Evolutionary conservation across 2,329 filamentous ascomycete species (phyloP).

Genomic region (Furcasterigmium sp.): DNA sequence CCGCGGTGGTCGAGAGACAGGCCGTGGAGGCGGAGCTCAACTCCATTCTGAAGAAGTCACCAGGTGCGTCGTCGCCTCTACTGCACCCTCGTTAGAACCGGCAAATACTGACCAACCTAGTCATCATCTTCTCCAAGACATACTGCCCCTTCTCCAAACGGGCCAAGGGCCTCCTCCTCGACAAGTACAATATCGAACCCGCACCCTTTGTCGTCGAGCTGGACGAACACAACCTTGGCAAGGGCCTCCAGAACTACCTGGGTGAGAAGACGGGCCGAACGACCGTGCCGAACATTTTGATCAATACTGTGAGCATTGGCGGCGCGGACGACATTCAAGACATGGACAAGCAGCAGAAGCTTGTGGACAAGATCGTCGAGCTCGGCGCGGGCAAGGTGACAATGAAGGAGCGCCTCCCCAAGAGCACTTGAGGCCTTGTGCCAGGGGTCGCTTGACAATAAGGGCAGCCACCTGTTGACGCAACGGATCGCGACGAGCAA

Average conservation of each 20-base stretch:
- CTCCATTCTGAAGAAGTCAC: conserved; percentile 74
- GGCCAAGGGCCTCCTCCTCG: conserved; percentile 79
- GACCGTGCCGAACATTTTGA: conserved; percentile 88
- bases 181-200: conserved; percentile 79
- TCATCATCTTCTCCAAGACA: conserved; percentile 93
- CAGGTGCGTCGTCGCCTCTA: conserved; percentile 52
- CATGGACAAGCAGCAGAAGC: conserved; percentile 59
- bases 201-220: conserved; percentile 86
- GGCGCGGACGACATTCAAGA: conserved; percentile 81
- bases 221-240: conserved; percentile 72
- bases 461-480: too few relatives aligned
- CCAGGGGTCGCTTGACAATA: conserved; percentile 3
- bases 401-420: conserved; percentile 36
- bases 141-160: conserved; percentile 84
- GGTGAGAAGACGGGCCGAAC: conserved; percentile 68
- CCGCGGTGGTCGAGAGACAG: conserved; percentile 53
- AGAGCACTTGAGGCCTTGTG: not conserved
- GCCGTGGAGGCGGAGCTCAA: conserved; percentile 69
- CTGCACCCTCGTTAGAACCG: not conserved
- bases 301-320: conserved; percentile 84
- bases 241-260: conserved; percentile 66
- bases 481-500: not conserved
- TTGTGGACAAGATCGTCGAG: conserved; percentile 66
- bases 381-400: conserved; percentile 64
- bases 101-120: conserved; percentile 34